Conservation (phyloP, 1,284 basidiomycete genomes). For the Marasmius tenuissimus region DNA sequence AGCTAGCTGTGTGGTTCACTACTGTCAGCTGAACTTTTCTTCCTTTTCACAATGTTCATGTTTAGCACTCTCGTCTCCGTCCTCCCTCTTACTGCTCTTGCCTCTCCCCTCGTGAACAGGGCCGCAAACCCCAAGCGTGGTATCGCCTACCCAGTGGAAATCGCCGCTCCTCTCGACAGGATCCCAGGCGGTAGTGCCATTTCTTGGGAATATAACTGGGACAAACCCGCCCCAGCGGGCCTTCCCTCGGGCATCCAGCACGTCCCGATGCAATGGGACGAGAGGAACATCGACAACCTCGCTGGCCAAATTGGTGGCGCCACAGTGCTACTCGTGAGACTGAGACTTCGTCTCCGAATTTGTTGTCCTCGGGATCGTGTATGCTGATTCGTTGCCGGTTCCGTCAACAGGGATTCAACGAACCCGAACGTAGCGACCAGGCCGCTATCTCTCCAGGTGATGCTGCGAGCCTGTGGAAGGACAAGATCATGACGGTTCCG, state of each 20-base stretch:
- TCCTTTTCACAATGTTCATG: neutral
- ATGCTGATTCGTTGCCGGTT: neutral
- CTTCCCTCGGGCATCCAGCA: slow-evolving; percentile 5
- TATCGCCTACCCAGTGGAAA: neutral
- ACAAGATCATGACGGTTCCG: slow-evolving; percentile 8
- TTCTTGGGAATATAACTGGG: slow-evolving; percentile 14
- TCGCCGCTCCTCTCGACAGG: neutral
- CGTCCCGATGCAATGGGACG: slow-evolving; percentile 13
- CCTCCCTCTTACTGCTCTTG: neutral
- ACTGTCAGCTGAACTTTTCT: neutral
- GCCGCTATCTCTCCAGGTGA: slow-evolving; percentile 1
- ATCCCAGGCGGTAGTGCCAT: neutral
- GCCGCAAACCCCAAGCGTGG: slow-evolving; percentile 1
- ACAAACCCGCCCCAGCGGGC: neutral
- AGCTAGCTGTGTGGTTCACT: neutral
- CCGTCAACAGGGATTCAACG: slow-evolving; percentile 12
- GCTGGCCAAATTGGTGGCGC: slow-evolving; percentile 1
- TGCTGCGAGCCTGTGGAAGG: slow-evolving; percentile 9
- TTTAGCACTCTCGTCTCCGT: neutral
- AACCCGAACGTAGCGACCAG: slow-evolving; percentile 9
- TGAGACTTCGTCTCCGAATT: neutral
- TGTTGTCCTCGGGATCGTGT: neutral
- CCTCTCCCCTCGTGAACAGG: neutral
- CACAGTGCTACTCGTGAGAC: slow-evolving; percentile 7
- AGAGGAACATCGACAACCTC: slow-evolving; percentile 1